Conservation (phyloP, 2,329 filamentous ascomycete genomes). For the Fusarium chaquense region DNA sequence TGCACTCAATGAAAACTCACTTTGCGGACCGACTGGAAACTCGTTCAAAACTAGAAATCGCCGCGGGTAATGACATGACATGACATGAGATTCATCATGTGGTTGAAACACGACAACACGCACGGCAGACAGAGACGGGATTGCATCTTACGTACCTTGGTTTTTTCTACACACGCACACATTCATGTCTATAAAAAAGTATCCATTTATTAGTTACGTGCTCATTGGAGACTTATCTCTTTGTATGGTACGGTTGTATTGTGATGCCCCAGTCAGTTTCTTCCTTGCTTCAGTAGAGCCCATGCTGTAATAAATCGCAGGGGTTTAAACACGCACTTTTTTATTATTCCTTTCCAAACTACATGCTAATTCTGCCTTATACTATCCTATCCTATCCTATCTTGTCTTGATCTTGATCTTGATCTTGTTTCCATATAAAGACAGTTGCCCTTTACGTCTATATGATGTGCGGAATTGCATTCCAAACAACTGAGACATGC, state of each 20-base stretch:
- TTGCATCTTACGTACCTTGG: not conserved
- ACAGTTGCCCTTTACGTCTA: constrained; percentile 7
- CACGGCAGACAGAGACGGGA: constrained; percentile 1
- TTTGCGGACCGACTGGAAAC: constrained; percentile 25
- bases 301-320: constrained; percentile 9
- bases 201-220: not conserved
- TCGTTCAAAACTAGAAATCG: constrained; percentile 27
- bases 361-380: constrained; percentile 8
- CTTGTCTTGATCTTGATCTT: constrained; percentile 1
- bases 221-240: not conserved
- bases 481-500: constrained; percentile 32
- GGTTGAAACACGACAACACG: constrained; percentile 1
- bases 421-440: constrained; percentile 25
- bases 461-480: not conserved
- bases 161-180: not conserved
- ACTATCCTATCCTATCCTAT: constrained; percentile 1
- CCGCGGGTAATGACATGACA: constrained; percentile 16
- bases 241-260: not conserved
- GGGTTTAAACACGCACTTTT: constrained; percentile 35
- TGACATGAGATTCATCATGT: constrained; percentile 4
- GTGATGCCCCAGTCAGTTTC: constrained; percentile 18
- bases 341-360: not conserved
- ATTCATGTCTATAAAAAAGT: not conserved
- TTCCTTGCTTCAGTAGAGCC: constrained; percentile 24
- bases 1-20: constrained; percentile 12